Evolutionary conservation across 2,329 filamentous ascomycete genomes (phyloP).

Genomic region (Epichloe baconii): DNA sequence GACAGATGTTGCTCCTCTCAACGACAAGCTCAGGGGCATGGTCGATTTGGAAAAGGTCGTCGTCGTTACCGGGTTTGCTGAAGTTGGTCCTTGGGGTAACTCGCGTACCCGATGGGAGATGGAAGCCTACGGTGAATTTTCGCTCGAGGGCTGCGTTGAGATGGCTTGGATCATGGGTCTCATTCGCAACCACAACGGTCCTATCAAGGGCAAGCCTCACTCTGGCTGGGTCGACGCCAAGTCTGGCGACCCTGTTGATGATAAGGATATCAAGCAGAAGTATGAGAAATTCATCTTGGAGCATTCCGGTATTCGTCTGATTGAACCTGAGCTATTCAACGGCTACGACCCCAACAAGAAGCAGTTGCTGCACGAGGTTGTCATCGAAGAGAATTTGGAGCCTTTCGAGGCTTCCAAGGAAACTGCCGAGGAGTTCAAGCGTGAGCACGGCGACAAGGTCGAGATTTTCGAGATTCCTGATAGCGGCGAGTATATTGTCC

Average conservation of each 20-base stretch:
- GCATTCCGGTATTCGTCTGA: slow-evolving; percentile 92
- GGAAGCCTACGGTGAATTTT: slow-evolving; percentile 94
- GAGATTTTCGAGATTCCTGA: slow-evolving; percentile 93
- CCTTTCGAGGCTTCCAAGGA: slow-evolving; percentile 97
- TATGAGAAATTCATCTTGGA: slow-evolving; percentile 96
- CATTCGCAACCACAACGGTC: slow-evolving; percentile 96
- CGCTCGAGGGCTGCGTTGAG: slow-evolving; percentile 92
- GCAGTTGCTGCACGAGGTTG: slow-evolving; percentile 93
- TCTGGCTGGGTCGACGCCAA: slow-evolving; percentile 95
- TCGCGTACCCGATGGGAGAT: slow-evolving; percentile 98
- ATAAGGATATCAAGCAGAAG: slow-evolving; percentile 95
- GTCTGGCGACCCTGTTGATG: slow-evolving; percentile 86
- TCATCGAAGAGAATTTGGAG: slow-evolving; percentile 93
- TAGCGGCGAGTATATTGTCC: slow-evolving; percentile 86
- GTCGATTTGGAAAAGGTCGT: slow-evolving; percentile 97
- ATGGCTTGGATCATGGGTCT: slow-evolving; percentile 99
- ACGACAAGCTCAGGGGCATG: slow-evolving; percentile 86
- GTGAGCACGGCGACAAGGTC: slow-evolving; percentile 93
- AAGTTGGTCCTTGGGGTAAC: slow-evolving; percentile 97
- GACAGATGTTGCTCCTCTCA: slow-evolving; percentile 75
- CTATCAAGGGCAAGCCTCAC: slow-evolving; percentile 91
- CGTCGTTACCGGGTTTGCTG: slow-evolving; percentile 90
- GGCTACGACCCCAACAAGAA: slow-evolving; percentile 98
- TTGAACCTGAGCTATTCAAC: slow-evolving; percentile 92
- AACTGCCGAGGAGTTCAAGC: slow-evolving; percentile 92